These are phyloP conservation scores for Neurospora crassa DNA, from an alignment of 2,329 filamentous ascomycete species.

Conservation along the genomic window DNA sequence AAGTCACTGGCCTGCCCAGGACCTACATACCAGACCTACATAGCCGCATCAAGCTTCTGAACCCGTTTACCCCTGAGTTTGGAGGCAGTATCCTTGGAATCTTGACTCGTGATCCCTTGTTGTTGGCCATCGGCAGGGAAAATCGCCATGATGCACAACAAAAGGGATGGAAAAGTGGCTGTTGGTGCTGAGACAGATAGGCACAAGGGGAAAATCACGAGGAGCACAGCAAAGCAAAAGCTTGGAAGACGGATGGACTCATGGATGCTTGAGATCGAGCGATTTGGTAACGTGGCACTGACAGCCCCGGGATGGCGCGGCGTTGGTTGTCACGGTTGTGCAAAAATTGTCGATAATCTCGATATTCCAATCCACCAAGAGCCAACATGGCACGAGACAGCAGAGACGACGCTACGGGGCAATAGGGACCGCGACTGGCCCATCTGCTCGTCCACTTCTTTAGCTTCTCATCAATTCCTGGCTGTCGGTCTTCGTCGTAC, in stretches of 20 bases:
- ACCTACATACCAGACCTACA: background rate
- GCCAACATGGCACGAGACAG: background rate
- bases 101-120: background rate
- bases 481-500: background rate
- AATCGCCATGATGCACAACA: background rate
- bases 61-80: background rate
- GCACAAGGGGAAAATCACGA: background rate
- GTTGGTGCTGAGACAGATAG: background rate
- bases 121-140: background rate
- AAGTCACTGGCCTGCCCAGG: background rate
- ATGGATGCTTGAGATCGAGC: background rate
- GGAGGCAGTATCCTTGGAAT: background rate
- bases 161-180: background rate
- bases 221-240: background rate
- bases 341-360: background rate
- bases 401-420: background rate
- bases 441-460: background rate
- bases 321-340: background rate
- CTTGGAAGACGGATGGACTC: background rate
- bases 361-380: background rate
- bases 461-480: background rate
- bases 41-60: background rate
- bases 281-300: background rate
- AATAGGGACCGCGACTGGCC: background rate
- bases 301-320: background rate